These are phyloP conservation scores for Euphorbia schlechtendalii DNA, from an alignment of 441 rosid species.

Conservation along the genomic window DNA sequence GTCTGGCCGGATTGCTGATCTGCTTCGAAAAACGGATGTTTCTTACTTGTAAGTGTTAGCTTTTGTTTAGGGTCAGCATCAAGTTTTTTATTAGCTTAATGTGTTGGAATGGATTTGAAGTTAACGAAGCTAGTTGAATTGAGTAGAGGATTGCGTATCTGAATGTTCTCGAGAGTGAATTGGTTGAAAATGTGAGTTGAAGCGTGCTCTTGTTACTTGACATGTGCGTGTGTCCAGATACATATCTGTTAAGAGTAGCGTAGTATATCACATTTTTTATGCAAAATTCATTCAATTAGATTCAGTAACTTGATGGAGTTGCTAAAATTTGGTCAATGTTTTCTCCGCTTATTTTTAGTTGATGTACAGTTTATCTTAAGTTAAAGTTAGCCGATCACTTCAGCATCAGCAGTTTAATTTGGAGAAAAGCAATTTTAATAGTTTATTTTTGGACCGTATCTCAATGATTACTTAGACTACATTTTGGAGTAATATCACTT, in stretches of 20 bases:
- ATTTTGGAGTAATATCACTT: too few relatives aligned
- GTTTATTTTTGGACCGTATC: neutral
- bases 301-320: neutral
- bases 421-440: neutral
- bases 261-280: neutral
- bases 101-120: neutral
- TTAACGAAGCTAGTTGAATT: neutral
- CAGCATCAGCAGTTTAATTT: neutral
- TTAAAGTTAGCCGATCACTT: neutral
- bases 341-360: neutral
- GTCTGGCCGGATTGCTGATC: constrained; percentile 61
- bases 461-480: neutral
- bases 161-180: neutral
- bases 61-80: neutral
- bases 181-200: neutral
- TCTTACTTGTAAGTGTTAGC: constrained; percentile 74
- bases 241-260: neutral
- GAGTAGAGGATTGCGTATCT: neutral
- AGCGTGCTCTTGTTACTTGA: neutral
- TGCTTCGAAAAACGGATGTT: constrained; percentile 69
- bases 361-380: neutral
- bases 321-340: neutral
- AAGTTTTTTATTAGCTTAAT: neutral
- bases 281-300: neutral
- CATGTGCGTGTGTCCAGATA: neutral